phyloP scores from a whole-genome alignment of 805 yeast genomes.

The Grigorovia transvaalensis region DNA sequence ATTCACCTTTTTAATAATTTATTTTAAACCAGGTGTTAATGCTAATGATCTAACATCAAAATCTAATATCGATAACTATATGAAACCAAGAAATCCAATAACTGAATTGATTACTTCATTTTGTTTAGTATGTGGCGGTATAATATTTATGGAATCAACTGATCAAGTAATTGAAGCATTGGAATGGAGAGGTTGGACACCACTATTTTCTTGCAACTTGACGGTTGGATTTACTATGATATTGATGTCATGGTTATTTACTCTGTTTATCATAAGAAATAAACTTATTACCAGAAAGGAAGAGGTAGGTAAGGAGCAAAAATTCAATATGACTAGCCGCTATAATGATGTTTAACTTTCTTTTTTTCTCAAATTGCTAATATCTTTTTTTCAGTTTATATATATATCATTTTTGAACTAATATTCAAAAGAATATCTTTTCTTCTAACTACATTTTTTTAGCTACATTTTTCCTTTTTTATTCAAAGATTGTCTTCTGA shows the following conservation, averaged over 20 bases:
- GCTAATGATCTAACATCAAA: too few relatives aligned
- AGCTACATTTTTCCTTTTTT: too few relatives aligned
- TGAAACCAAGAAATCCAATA: slow-evolving; percentile 59
- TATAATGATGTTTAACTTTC: background rate
- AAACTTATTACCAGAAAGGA: slow-evolving; percentile 17
- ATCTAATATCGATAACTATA: slow-evolving; percentile 14
- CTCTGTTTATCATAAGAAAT: slow-evolving; percentile 51
- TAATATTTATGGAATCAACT: slow-evolving; percentile 85
- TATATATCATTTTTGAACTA: too few relatives aligned
- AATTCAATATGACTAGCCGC: background rate
- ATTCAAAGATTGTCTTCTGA: too few relatives aligned
- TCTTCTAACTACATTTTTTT: too few relatives aligned
- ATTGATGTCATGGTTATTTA: slow-evolving; percentile 83
- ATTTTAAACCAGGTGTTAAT: slow-evolving; percentile 28
- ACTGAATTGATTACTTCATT: slow-evolving; percentile 77
- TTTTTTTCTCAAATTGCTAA: background rate
- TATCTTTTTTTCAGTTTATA: too few relatives aligned
- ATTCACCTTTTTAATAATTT: slow-evolving; percentile 47
- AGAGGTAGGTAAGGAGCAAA: too few relatives aligned
- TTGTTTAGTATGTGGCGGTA: slow-evolving; percentile 77
- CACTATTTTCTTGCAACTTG: slow-evolving; percentile 86
- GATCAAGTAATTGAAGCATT: slow-evolving; percentile 75
- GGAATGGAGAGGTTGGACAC: slow-evolving; percentile 71
- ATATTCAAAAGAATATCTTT: too few relatives aligned
- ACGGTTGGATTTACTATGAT: slow-evolving; percentile 70